Evolutionary conservation across 192 early-diverging fungal genomes (phyloP).

Genomic region (Backusella macrospora): DNA sequence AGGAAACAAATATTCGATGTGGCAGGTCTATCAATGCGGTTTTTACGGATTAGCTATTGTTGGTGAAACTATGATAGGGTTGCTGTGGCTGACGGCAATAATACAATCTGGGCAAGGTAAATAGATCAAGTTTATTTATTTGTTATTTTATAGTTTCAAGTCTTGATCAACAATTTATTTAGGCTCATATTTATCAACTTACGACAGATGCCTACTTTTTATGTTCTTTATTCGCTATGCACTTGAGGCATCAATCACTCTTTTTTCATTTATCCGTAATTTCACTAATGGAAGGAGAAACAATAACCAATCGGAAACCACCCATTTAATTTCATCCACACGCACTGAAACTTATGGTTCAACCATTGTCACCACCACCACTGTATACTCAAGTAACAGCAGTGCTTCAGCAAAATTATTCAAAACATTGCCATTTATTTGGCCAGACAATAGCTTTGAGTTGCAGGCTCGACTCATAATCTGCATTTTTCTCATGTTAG

Average conservation of each 20-base stretch:
- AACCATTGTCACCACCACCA: slow-evolving; percentile 27
- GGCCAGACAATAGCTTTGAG: slow-evolving; percentile 60
- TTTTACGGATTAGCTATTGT: slow-evolving; percentile 52
- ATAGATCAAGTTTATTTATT: background rate
- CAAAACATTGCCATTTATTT: slow-evolving; percentile 79
- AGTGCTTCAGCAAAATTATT: slow-evolving; percentile 50
- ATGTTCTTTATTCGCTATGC: slow-evolving; percentile 49
- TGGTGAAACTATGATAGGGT: slow-evolving; percentile 48
- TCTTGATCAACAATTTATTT: slow-evolving; percentile 8
- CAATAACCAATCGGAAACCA: slow-evolving; percentile 25
- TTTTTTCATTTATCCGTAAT: slow-evolving; percentile 39
- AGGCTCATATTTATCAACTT: slow-evolving; percentile 21
- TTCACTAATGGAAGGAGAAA: slow-evolving; percentile 10
- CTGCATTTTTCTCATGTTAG: slow-evolving; percentile 68
- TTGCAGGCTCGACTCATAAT: slow-evolving; percentile 69
- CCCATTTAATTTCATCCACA: slow-evolving; percentile 21
- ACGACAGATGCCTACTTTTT: slow-evolving; percentile 39
- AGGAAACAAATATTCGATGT: slow-evolving; percentile 37
- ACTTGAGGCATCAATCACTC: slow-evolving; percentile 29
- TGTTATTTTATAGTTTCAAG: slow-evolving; percentile 4
- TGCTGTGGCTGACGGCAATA: slow-evolving; percentile 42
- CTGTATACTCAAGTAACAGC: slow-evolving; percentile 25
- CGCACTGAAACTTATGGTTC: background rate
- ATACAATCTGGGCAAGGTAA: slow-evolving; percentile 26
- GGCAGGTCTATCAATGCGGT: slow-evolving; percentile 49